Base-by-base conservation (phyloP, 179 eudicot species). In the Corrigiola litoralis region DNA sequence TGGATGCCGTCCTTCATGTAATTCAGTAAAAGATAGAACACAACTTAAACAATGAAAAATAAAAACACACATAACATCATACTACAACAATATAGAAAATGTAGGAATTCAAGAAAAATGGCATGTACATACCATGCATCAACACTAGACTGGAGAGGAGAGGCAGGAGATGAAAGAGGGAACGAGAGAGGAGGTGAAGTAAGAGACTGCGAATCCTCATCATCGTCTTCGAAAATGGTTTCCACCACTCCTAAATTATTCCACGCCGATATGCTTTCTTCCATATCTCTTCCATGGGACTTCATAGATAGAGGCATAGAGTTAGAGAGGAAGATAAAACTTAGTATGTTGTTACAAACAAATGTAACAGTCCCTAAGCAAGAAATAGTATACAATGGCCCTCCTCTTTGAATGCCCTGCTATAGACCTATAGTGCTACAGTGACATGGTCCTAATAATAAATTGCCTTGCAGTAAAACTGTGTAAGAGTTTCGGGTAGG, bases 161-260 rank as follows among this genome's bases (percentile, higher is more conserved):
- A 63, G 13, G 82, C 53, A 67, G 74, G 48, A 12, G 66, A 55
- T 0, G 69, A 72, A 27, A 66, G 60, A 68, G 77, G 73, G 28
- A 67, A 60, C 34, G 75, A 69, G 20, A 69, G 63, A 52, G 83
- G 70, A 57, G 84, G 68, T 1, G 87, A 77, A 23, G 68, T 75
- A 14, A 72, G 64, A 1, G 78, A 45, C 16, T 65, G 55, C 16
- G 78, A 83, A 13, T 86, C 88, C 58, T 72, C 60, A 4, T 68
- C 64, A 0, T 77, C 58, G 9, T 83, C 84, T 58, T 78, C 89
- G 6, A 80, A 83, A 36, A 91, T 91, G 13, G 94, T 91, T 0
- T 78, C 86, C 56, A 81, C 87, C 37, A 79, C 81, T 18, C 94
- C 89, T 40, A 86, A 78, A 46, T 75, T 76, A 5, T 66, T 67